These are phyloP conservation scores for Histomonas meleagridis DNA, from an alignment of 208 protist species.

Conservation along the genomic window DNA sequence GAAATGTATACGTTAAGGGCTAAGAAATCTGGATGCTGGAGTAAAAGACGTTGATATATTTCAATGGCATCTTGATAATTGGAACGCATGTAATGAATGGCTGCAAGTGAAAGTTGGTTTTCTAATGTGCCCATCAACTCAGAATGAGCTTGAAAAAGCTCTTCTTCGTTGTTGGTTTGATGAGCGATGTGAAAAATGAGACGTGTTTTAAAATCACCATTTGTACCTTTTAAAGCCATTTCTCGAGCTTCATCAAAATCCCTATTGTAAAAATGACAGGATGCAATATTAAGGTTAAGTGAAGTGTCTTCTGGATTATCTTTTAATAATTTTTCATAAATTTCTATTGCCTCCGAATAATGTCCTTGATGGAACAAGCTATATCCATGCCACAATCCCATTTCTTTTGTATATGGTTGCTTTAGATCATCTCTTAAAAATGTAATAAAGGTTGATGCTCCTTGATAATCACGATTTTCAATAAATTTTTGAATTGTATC, in stretches of 20 bases:
- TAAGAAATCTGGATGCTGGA: slow-evolving; percentile 63
- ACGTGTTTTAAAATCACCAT: neutral
- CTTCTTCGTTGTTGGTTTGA: neutral
- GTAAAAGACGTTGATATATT: slow-evolving; percentile 81
- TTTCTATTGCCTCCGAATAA: neutral
- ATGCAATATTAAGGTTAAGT: neutral
- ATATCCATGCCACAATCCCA: slow-evolving; percentile 1
- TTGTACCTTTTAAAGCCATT: neutral
- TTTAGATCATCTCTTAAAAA: neutral
- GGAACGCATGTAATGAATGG: slow-evolving; percentile 77
- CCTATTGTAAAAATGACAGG: neutral
- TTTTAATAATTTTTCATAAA: neutral
- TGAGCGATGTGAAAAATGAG: neutral
- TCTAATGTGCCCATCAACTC: neutral
- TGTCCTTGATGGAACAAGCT: neutral
- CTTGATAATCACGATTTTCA: neutral
- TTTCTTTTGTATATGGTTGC: slow-evolving; percentile 1
- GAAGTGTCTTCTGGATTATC: neutral
- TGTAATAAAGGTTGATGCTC: neutral
- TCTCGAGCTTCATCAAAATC: neutral
- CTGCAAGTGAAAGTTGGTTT: slow-evolving; percentile 39
- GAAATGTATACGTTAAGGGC: slow-evolving; percentile 57
- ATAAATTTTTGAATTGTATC: neutral
- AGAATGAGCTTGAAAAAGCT: neutral
- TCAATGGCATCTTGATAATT: slow-evolving; percentile 85